A percentile compares a stretch with the other conserved stretches of the same genome.
Conservation (phyloP, 1,139 yeast species). For the Protomyces inouyei region DNA sequence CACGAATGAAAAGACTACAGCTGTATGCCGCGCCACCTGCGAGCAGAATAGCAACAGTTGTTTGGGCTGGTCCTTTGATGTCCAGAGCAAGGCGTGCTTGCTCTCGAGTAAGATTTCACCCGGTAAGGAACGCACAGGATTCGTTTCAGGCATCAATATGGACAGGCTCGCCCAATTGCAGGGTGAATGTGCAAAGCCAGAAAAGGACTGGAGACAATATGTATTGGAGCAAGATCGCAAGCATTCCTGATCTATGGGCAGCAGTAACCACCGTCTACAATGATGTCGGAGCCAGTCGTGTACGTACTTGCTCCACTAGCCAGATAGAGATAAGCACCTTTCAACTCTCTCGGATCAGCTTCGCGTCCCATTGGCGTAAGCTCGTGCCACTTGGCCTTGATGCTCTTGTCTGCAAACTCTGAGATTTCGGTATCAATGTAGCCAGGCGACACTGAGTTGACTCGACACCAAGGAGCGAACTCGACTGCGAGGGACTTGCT, state of each 20-base stretch:
- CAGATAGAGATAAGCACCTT: conserved; percentile 78
- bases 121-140: not conserved
- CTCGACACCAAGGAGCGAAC: conserved; percentile 45
- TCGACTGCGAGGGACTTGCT: conserved; percentile 55
- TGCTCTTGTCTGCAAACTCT: conserved; percentile 51
- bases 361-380: conserved; percentile 81
- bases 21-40: conserved; percentile 2
- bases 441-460: conserved; percentile 76
- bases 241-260: conserved; percentile 37
- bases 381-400: conserved; percentile 59
- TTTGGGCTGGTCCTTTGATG: conserved; percentile 13
- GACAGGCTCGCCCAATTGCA: not conserved
- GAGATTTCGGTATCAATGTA: conserved; percentile 58
- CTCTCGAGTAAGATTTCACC: not conserved
- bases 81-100: conserved; percentile 5
- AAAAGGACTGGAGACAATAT: not conserved
- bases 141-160: conserved; percentile 9
- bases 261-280: conserved; percentile 81
- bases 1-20: not conserved
- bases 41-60: not conserved
- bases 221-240: not conserved
- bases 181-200: not conserved
- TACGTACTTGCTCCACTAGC: conserved; percentile 84
- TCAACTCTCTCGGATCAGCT: conserved; percentile 67
- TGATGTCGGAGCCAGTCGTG: conserved; percentile 76